A percentile compares a stretch with the other conserved stretches of the same genome.
Conservation (phyloP, 768 basidiomycete species). For the Pisolithus marmoratus region DNA sequence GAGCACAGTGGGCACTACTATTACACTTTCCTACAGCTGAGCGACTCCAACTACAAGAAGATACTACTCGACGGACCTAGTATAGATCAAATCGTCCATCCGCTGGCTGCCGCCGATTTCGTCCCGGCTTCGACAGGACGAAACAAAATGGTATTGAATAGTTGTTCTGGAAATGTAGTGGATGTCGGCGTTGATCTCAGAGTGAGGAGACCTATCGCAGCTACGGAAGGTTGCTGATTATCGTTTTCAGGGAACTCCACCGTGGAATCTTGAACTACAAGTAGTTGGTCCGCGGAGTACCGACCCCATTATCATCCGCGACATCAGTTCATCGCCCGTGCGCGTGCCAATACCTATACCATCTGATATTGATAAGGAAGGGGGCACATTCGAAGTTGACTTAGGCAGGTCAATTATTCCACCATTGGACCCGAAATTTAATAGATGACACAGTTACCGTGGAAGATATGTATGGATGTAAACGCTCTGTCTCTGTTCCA, state of each 20-base stretch:
- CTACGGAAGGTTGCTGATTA: neutral
- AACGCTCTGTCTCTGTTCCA: constrained; percentile 65
- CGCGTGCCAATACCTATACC: constrained; percentile 66
- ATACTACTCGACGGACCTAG: constrained; percentile 68
- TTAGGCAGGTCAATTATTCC: constrained; percentile 43
- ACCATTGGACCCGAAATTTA: constrained; percentile 1
- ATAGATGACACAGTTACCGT: constrained; percentile 57
- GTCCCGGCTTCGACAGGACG: constrained; percentile 36
- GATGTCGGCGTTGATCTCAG: constrained; percentile 76
- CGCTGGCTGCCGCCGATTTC: constrained; percentile 77
- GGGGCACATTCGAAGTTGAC: constrained; percentile 76
- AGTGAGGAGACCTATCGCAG: constrained; percentile 36
- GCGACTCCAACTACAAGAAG: constrained; percentile 79
- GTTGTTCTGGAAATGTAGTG: constrained; percentile 73
- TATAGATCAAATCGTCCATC: constrained; percentile 87
- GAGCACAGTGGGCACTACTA: constrained; percentile 85
- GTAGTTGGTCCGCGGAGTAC: constrained; percentile 68
- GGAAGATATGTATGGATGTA: constrained; percentile 86
- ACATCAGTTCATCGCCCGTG: constrained; percentile 50
- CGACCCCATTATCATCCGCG: constrained; percentile 49
- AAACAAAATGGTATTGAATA: constrained; percentile 56
- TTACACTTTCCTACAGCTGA: constrained; percentile 74
- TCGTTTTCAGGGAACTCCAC: constrained; percentile 67
- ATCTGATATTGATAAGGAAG: constrained; percentile 53
- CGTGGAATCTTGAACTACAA: constrained; percentile 84